Evolutionary conservation across 2,329 filamentous ascomycete genomes (phyloP), one percentile per base, ranked within the genome.

Genomic region (Mycosphaerella sp.): DNA sequence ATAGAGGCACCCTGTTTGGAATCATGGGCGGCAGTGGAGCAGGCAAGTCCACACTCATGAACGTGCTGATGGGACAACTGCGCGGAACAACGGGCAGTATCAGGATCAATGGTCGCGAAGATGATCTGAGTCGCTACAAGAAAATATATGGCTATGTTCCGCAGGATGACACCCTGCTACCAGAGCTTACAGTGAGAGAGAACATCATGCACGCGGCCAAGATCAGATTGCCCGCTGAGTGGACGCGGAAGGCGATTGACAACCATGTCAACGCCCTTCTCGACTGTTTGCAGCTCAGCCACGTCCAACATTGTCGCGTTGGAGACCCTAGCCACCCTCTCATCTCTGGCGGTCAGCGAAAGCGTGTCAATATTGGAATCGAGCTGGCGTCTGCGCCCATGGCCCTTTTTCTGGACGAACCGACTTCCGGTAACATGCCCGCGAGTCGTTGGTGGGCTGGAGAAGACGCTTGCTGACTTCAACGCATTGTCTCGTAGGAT

Each of bases 91-190:
- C 55, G 7, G 80, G 80, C 2, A 59, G 70, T 0, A 76, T 80
- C 26, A 76, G 74, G 45, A 73, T 82, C 58, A 83, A 82, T 57
- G 76, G 75, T n/a, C 68, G 71, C 4, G 70, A 41, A 39, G 59
- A 61, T 42, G 58, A 72, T 61, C 68, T 79, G 67, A 72, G 72
- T 62, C 69, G 70, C 41, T 82, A 80, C 66, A 81, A 79, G 66
- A 81, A 82, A 63, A 70, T 82, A 54, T 81, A 83, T 26, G 80
- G 80, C 21, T 83, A 82, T 55, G 80, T 84, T 2, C 80, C 81
- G 1, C 80, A 84, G 60, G 79, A 83, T 57, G 81, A 83, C 63
- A 75, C 83, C 26, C 74, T 83, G 2, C 71, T 82, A 8, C 77
- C 80, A 0, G 79, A 84, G 62, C 67, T 84, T 44, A 84, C 80